These are phyloP conservation scores for Trichoderma sp. DNA, from an alignment of 2,329 filamentous ascomycete genomes.

Conservation along the genomic window DNA sequence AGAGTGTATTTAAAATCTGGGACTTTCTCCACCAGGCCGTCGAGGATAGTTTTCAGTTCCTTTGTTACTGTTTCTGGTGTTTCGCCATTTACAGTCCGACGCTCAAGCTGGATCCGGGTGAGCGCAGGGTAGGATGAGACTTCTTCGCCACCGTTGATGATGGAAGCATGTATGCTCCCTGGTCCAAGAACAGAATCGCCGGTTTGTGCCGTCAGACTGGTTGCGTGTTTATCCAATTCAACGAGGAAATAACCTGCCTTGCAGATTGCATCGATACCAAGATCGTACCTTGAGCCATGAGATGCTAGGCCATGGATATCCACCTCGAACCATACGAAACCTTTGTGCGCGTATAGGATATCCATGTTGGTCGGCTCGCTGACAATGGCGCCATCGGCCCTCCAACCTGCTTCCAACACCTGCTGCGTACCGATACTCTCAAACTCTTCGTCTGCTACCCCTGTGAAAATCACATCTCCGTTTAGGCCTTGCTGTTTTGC, in stretches of 20 bases:
- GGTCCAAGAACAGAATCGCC: slow-evolving; percentile 36
- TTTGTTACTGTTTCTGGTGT: slow-evolving; percentile 35
- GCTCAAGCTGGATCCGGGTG: slow-evolving; percentile 49
- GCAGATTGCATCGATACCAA: slow-evolving; percentile 50
- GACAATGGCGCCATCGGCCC: slow-evolving; percentile 51
- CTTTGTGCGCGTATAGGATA: slow-evolving; percentile 49
- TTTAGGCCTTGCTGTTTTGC: slow-evolving; percentile 38
- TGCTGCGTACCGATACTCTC: slow-evolving; percentile 51
- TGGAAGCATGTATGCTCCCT: slow-evolving; percentile 46
- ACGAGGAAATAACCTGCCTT: slow-evolving; percentile 47
- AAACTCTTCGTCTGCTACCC: slow-evolving; percentile 54
- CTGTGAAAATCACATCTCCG: slow-evolving; percentile 53
- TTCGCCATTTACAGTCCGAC: slow-evolving; percentile 47
- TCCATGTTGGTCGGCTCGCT: slow-evolving; percentile 46
- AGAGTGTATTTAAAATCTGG: slow-evolving; percentile 42
- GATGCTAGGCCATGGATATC: slow-evolving; percentile 41
- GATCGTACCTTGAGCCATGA: slow-evolving; percentile 43
- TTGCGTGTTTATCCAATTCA: slow-evolving; percentile 43
- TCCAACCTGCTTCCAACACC: slow-evolving; percentile 50
- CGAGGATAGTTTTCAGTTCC: slow-evolving; percentile 41
- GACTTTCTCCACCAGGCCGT: slow-evolving; percentile 32
- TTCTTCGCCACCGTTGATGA: slow-evolving; percentile 52
- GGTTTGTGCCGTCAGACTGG: slow-evolving; percentile 30
- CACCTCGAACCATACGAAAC: slow-evolving; percentile 48
- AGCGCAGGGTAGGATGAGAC: slow-evolving; percentile 50